These are phyloP conservation scores for Paramecium sexaurelia DNA, from an alignment of 73 alveolate species.

Conservation along the genomic window DNA sequence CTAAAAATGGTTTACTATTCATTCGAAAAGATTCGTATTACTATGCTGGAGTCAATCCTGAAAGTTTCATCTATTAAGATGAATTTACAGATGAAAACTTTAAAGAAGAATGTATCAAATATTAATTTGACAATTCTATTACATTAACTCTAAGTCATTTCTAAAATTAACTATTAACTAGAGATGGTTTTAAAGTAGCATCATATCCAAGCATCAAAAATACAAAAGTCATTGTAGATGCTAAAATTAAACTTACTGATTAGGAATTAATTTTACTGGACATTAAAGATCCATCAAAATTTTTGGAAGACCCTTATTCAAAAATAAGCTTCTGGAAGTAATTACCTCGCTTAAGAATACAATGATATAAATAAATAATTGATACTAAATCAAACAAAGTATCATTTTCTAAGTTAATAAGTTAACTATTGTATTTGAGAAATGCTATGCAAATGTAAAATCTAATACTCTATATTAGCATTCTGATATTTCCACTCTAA, in stretches of 20 bases:
- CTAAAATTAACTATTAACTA: background rate
- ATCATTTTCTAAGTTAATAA: background rate
- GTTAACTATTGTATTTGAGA: background rate
- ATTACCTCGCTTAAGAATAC: constrained; percentile 18
- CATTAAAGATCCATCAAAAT: constrained; percentile 5
- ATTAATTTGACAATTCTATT: background rate
- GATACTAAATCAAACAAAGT: constrained; percentile 39
- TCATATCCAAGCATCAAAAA: background rate
- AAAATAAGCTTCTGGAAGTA: background rate
- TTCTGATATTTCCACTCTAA: background rate
- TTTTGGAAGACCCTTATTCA: constrained; percentile 34
- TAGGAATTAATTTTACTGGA: background rate
- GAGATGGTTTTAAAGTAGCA: background rate
- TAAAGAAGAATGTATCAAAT: background rate
- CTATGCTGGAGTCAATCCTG: constrained; percentile 29
- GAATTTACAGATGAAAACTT: constrained; percentile 2
- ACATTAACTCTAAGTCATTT: background rate
- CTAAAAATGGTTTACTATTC: background rate
- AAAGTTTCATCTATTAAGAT: background rate
- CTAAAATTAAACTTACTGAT: background rate
- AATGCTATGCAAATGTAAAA: constrained; percentile 18
- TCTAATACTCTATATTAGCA: constrained; percentile 19
- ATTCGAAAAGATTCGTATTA: constrained; percentile 18
- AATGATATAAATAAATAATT: constrained; percentile 2
- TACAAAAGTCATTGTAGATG: constrained; percentile 9